These are phyloP conservation scores for Colletotrichum australisinense DNA, from an alignment of 2,329 filamentous ascomycete genomes.

Conservation along the genomic window DNA sequence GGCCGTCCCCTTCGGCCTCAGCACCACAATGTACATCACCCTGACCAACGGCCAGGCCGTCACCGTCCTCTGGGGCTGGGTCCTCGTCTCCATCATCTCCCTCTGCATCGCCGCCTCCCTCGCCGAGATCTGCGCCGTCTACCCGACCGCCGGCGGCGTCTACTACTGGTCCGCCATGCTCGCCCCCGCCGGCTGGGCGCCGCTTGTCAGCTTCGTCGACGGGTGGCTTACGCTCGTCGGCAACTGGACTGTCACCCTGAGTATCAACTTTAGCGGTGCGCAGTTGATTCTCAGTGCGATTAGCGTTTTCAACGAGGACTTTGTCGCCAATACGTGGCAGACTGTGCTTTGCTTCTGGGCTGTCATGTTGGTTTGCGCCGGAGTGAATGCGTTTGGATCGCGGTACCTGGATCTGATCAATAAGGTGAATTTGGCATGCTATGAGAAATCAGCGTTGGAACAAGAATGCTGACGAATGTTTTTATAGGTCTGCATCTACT, in stretches of 20 bases:
- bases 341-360: slow-evolving; percentile 80
- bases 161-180: slow-evolving; percentile 81
- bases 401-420: slow-evolving; percentile 74
- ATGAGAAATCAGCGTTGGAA: too few relatives aligned
- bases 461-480: neutral
- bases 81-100: slow-evolving; percentile 72
- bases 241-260: slow-evolving; percentile 74
- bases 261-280: slow-evolving; percentile 77
- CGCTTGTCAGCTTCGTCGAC: slow-evolving; percentile 75
- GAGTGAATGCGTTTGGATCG: slow-evolving; percentile 73
- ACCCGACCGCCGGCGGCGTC: slow-evolving; percentile 75
- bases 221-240: slow-evolving; percentile 80
- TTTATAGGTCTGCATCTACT: slow-evolving; percentile 72
- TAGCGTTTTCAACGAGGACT: slow-evolving; percentile 76
- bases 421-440: slow-evolving; percentile 51
- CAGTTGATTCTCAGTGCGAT: slow-evolving; percentile 71
- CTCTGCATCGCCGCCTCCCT: slow-evolving; percentile 73
- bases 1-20: slow-evolving; percentile 76
- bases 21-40: slow-evolving; percentile 76
- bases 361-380: slow-evolving; percentile 73
- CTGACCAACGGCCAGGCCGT: slow-evolving; percentile 76
- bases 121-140: slow-evolving; percentile 77
- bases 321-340: slow-evolving; percentile 75
- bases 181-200: slow-evolving; percentile 72
- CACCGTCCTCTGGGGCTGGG: slow-evolving; percentile 78